Percentiles rank a stretch among this genome's conserved stretches.
Evolutionary conservation across 1,284 basidiomycete species (phyloP).

Genomic region (Rhodofomes roseus): DNA sequence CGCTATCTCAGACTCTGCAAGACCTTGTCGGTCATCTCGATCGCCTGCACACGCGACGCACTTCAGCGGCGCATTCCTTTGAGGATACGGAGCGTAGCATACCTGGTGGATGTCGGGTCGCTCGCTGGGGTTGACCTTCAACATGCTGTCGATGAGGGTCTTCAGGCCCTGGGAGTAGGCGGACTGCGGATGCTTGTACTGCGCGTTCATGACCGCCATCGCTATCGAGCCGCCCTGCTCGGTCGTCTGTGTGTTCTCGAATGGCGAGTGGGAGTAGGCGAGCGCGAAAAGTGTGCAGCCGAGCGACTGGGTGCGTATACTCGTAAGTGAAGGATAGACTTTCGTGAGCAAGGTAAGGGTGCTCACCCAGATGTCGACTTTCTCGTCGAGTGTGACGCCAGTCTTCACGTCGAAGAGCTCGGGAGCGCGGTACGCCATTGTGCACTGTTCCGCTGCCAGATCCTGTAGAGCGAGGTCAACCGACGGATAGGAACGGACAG

Average conservation of each 20-base stretch:
- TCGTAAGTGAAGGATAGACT: neutral
- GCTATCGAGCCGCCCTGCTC: constrained; percentile 90
- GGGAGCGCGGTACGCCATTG: constrained; percentile 94
- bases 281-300: constrained; percentile 91
- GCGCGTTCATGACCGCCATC: constrained; percentile 90
- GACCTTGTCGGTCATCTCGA: constrained; percentile 65
- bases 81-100: constrained; percentile 8
- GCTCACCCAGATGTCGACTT: constrained; percentile 92
- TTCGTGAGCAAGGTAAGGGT: neutral
- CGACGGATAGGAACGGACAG: neutral
- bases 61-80: constrained; percentile 5
- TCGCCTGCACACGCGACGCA: constrained; percentile 45
- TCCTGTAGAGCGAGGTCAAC: constrained; percentile 47
- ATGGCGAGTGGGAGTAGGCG: constrained; percentile 90
- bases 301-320: constrained; percentile 59
- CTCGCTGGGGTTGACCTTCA: constrained; percentile 77
- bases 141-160: constrained; percentile 79
- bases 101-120: constrained; percentile 85
- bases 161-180: constrained; percentile 80
- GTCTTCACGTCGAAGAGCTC: constrained; percentile 97
- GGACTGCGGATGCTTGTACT: constrained; percentile 82
- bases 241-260: constrained; percentile 83
- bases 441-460: constrained; percentile 91
- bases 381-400: constrained; percentile 82
- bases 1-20: constrained; percentile 51